Base-by-base conservation (phyloP, 176 grass and related monocot genomes). In the Oryza glumipatula region DNA sequence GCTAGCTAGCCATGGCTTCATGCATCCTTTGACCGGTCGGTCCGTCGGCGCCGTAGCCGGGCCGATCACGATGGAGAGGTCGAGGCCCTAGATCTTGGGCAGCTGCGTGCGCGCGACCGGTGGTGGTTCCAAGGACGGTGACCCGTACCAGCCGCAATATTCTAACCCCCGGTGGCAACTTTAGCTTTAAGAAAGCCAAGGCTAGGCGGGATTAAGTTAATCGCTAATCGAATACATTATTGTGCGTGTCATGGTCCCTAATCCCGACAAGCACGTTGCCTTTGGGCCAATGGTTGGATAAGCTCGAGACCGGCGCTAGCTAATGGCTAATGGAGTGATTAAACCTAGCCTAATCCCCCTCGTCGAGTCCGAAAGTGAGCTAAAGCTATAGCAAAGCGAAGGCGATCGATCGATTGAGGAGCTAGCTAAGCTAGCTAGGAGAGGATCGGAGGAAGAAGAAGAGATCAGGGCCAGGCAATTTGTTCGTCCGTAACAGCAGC, bases 161-260 rank as follows among this genome's bases (percentile, higher is more conserved):
- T 87, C 78, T 91, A 87, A 87, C 75, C 75, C 30, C 13, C 7
- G 36, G 52, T 90, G 80, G 30, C 72, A 79, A 89, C 91, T 97
- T 97, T 91, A 86, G 80, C 89, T 94, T 97, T 94, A 88, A 96
- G 12, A 87, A 93, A 97, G 89, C 70, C 77, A 83, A 65, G 58
- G 58, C 63, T 68, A 77, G 26, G 35, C 32, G 68, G 70, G 60
- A 58, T 67, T 49, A 58, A 81, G 54, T 81, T 87, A 93, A 88
- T 85, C 72, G 76, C 49, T 86, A 94, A 16, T 85, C 76, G 66
- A 33, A 76, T 90, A 67, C 81, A 87, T 77, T 90, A 70, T 87
- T 82, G 82, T 79, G 79, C 60, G 86, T 65, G 78, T 87, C 84
- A 80, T 89, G 89, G 89, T 86, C 82, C 85, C 84, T 92, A 94